Conservation (phyloP, 257 asterid genomes). For the Lycium barbarum region DNA sequence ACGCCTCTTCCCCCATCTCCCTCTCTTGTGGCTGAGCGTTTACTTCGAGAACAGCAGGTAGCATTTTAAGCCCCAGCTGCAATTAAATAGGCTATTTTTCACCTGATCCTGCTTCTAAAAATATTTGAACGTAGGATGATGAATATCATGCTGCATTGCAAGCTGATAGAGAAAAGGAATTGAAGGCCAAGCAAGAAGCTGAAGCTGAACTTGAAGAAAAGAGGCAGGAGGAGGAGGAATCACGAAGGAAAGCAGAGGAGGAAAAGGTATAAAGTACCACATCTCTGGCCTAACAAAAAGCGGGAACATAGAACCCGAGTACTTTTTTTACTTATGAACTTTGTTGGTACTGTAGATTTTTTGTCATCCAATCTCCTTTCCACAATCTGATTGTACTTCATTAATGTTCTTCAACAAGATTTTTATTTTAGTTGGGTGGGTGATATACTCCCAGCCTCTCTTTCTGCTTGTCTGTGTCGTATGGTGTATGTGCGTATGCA, state of each 20-base stretch:
- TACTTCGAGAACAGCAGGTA: conserved; percentile 97
- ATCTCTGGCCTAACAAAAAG: conserved; percentile 14
- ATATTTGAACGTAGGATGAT: conserved; percentile 70
- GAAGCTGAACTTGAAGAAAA: conserved; percentile 85
- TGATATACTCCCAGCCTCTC: background rate
- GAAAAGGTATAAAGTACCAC: conserved; percentile 58
- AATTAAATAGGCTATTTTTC: conserved; percentile 19
- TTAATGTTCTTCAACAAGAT: background rate
- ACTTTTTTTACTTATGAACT: background rate
- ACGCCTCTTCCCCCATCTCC: conserved; percentile 93
- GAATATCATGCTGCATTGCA: conserved; percentile 90
- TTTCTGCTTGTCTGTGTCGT: background rate
- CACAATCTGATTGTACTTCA: background rate
- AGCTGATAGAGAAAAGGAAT: conserved; percentile 97
- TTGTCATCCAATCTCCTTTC: background rate
- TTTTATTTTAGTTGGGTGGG: background rate
- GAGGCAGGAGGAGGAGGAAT: conserved; percentile 81
- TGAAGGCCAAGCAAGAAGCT: conserved; percentile 96
- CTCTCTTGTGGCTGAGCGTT: conserved; percentile 90
- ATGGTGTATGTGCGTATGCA: background rate
- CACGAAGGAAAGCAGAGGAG: conserved; percentile 61
- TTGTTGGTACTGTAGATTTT: background rate
- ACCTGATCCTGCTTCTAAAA: conserved; percentile 30
- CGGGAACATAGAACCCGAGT: background rate
- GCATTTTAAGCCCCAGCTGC: conserved; percentile 35